Conservation (phyloP, 2,329 filamentous ascomycete species). For the Colletotrichum ledebouriae region DNA sequence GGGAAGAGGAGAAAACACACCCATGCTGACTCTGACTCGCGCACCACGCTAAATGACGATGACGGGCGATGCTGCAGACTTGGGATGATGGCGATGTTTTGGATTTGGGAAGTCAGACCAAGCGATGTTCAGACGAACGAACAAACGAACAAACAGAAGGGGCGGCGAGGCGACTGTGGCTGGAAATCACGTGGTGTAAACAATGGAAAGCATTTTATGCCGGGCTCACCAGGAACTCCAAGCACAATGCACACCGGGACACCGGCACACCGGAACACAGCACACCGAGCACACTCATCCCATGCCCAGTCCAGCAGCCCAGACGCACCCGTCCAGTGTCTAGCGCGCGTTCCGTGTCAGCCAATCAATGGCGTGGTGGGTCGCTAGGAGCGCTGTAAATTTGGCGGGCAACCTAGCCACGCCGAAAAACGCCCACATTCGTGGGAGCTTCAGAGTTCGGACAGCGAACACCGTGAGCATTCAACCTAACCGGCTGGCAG, state of each 20-base stretch:
- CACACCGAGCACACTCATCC: neutral
- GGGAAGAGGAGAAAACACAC: neutral
- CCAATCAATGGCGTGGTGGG: too few relatives aligned
- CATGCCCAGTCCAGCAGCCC: too few relatives aligned
- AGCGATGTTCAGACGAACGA: neutral
- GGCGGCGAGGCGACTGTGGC: neutral
- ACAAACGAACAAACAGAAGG: neutral
- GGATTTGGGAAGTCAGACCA: neutral
- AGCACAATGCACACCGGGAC: neutral
- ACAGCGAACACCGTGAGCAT: neutral
- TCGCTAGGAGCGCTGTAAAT: too few relatives aligned
- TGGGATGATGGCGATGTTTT: neutral
- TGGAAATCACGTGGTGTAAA: neutral
- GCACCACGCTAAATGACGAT: neutral
- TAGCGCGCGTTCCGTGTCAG: too few relatives aligned
- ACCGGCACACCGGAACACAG: neutral
- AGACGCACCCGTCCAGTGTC: too few relatives aligned
- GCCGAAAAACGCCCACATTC: too few relatives aligned
- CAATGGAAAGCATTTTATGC: neutral
- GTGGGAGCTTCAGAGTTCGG: neutral
- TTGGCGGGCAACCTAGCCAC: too few relatives aligned
- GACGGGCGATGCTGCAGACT: neutral
- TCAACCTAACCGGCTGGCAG: neutral
- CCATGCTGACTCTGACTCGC: neutral
- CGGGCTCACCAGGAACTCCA: neutral